Conservation (phyloP, 495 filamentous ascomycete genomes). For the Tuber microsphaerosporum region DNA sequence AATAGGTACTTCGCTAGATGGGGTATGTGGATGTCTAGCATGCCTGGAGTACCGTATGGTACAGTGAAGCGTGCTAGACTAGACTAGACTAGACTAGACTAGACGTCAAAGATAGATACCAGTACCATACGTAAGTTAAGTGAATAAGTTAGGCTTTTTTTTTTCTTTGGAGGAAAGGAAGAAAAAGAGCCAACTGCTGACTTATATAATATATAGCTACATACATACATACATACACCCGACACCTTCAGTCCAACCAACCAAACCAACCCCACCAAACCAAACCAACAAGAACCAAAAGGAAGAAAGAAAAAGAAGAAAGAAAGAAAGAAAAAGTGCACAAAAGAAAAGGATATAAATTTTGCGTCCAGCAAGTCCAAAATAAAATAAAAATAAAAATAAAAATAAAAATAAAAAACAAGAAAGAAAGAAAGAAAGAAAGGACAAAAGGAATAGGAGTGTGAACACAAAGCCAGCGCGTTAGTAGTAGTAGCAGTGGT, state of each 20-base stretch:
- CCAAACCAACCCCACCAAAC: not conserved
- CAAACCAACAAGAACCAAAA: not conserved
- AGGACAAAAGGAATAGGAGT: not conserved
- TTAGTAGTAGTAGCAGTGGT: not conserved
- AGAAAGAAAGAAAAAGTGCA: conserved; percentile 8
- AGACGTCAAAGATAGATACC: not conserved
- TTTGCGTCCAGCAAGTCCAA: conserved; percentile 38
- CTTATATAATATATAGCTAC: too few species aligned
- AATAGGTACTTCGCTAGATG: too few species aligned
- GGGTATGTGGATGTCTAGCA: too few species aligned
- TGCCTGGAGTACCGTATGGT: too few species aligned
- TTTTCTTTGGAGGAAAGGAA: not conserved
- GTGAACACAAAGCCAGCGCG: not conserved
- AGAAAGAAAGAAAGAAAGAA: conserved; percentile 6
- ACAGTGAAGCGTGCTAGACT: too few species aligned
- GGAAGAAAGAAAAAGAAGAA: too few species aligned
- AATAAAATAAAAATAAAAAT: conserved; percentile 31
- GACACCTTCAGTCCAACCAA: not conserved
- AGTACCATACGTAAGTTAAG: not conserved
- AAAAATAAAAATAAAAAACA: conserved; percentile 12
- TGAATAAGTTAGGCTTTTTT: not conserved
- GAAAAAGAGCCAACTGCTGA: not conserved
- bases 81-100: too few species aligned
- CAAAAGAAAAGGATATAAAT: conserved; percentile 44
- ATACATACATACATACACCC: not conserved